A percentile compares a stretch with the other conserved stretches of the same genome.
These are phyloP conservation scores for Aspergillus panamensis DNA, from an alignment of 495 filamentous ascomycete species.

Conservation along the genomic window DNA sequence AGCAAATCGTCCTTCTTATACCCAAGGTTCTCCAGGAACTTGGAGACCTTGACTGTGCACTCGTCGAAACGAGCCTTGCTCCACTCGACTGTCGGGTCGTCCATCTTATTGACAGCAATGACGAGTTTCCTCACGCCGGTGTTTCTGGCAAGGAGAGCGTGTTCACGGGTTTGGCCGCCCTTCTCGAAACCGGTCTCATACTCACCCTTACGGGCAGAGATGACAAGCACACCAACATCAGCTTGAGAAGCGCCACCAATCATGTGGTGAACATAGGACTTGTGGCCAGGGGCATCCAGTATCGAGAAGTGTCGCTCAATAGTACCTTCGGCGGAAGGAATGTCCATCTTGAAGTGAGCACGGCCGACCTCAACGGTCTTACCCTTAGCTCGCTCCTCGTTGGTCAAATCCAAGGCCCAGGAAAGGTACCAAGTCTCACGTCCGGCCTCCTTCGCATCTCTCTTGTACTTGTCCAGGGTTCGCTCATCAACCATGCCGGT, in stretches of 20 bases:
- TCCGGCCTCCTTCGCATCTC: slow-evolving; percentile 90
- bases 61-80: slow-evolving; percentile 86
- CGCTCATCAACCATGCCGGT: slow-evolving; percentile 99
- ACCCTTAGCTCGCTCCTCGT: slow-evolving; percentile 93
- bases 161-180: slow-evolving; percentile 95
- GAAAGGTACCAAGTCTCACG: slow-evolving; percentile 99
- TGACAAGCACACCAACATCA: slow-evolving; percentile 93
- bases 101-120: slow-evolving; percentile 97
- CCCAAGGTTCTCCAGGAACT: slow-evolving; percentile 85
- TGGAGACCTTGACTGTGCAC: slow-evolving; percentile 81
- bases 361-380: slow-evolving; percentile 98
- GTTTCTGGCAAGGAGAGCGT: slow-evolving; percentile 96
- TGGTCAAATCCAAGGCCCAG: slow-evolving; percentile 94
- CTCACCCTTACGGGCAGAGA: slow-evolving; percentile 95
- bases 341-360: slow-evolving; percentile 92
- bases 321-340: slow-evolving; percentile 48
- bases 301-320: slow-evolving; percentile 69
- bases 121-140: slow-evolving; percentile 94
- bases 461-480: slow-evolving; percentile 96
- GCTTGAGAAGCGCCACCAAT: slow-evolving; percentile 96
- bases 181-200: slow-evolving; percentile 99
- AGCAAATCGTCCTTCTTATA: slow-evolving; percentile 91
- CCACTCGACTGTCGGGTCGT: slow-evolving; percentile 95
- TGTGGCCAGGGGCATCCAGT: slow-evolving; percentile 94
- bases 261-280: slow-evolving; percentile 94